Conservation (phyloP, 441 rosid species). For the Pelargonium fulgidum region DNA sequence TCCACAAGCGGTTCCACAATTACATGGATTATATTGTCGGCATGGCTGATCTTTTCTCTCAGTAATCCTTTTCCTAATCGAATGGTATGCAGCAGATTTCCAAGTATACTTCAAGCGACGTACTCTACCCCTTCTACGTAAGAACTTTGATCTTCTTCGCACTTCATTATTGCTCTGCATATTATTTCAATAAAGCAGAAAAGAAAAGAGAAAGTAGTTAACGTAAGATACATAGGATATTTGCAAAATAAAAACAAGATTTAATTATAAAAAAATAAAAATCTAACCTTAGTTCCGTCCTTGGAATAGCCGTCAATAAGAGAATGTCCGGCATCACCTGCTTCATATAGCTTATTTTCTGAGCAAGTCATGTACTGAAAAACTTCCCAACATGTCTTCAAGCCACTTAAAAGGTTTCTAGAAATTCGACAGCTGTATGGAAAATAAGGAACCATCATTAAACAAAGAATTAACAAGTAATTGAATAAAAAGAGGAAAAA, state of each 20-base stretch:
- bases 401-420: conserved; percentile 84
- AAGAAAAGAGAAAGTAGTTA: too few relatives aligned
- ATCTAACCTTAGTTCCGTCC: conserved; percentile 65
- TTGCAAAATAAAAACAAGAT: too few relatives aligned
- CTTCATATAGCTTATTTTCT: conserved; percentile 58
- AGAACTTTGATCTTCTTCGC: conserved; percentile 86
- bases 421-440: conserved; percentile 76
- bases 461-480: conserved; percentile 1
- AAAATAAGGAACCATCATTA: conserved; percentile 20
- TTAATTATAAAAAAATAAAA: too few relatives aligned
- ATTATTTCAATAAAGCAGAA: not conserved
- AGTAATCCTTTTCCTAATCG: conserved; percentile 78
- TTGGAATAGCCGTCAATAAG: conserved; percentile 74
- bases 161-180: conserved; percentile 66
- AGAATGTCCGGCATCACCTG: conserved; percentile 54
- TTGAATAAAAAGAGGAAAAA: too few relatives aligned
- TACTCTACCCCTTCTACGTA: conserved; percentile 90
- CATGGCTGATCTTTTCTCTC: conserved; percentile 99
- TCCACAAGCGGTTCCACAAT: conserved; percentile 85
- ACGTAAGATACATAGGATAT: too few relatives aligned
- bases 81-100: conserved; percentile 98
- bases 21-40: conserved; percentile 95
- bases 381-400: conserved; percentile 89
- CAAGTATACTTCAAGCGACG: conserved; percentile 97
- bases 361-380: conserved; percentile 72